Conservation (phyloP, 352 stramenopile species). For the Pythium vanterpoolii region DNA sequence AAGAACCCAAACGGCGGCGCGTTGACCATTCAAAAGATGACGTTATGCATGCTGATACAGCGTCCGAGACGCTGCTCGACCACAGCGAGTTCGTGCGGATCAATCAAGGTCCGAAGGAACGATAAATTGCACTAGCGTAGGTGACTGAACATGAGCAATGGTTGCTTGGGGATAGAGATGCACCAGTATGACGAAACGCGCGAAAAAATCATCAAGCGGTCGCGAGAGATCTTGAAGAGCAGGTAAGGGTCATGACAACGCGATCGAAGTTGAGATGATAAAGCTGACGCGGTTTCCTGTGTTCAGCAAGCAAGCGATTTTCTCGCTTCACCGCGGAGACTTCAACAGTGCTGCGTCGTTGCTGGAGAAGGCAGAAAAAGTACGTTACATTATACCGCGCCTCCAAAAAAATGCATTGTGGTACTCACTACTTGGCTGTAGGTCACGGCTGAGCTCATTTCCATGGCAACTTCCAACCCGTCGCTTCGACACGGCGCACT, state of each 20-base stretch:
- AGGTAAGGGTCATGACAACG: slow-evolving; percentile 32
- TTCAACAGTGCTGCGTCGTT: slow-evolving; percentile 46
- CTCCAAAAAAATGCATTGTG: not conserved
- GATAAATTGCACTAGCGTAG: not conserved
- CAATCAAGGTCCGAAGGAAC: slow-evolving; percentile 21
- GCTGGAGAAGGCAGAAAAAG: slow-evolving; percentile 50
- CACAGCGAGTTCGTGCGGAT: slow-evolving; percentile 26
- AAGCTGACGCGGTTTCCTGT: not conserved
- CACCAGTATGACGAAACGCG: slow-evolving; percentile 90
- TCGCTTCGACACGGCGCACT: slow-evolving; percentile 79
- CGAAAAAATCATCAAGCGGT: slow-evolving; percentile 94
- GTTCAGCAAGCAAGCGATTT: slow-evolving; percentile 92
- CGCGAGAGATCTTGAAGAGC: slow-evolving; percentile 92
- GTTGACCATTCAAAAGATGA: slow-evolving; percentile 1
- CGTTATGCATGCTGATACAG: not conserved
- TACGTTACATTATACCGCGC: slow-evolving; percentile 4
- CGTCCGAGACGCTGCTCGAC: slow-evolving; percentile 17
- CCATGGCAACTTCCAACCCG: slow-evolving; percentile 79
- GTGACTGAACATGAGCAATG: not conserved
- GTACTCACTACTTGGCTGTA: slow-evolving; percentile 11
- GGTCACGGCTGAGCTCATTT: slow-evolving; percentile 74
- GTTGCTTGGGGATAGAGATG: slow-evolving; percentile 55
- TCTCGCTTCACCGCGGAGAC: slow-evolving; percentile 90
- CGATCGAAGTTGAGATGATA: not conserved
- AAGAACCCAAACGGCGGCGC: slow-evolving; percentile 16